These are phyloP conservation scores for Trichomonas tenax DNA, from an alignment of 208 protist genomes.

Conservation along the genomic window DNA sequence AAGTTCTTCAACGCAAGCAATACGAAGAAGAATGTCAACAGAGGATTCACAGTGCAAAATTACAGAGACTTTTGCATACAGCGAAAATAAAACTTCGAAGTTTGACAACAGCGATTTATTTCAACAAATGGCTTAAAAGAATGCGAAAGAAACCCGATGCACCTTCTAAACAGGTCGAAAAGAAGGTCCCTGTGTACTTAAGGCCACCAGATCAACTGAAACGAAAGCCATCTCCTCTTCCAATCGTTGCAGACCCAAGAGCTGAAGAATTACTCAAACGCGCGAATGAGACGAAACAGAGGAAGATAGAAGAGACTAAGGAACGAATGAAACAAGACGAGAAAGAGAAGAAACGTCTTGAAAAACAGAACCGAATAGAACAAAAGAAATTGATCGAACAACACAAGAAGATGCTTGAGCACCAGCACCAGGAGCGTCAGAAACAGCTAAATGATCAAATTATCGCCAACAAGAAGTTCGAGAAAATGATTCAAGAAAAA, in stretches of 20 bases:
- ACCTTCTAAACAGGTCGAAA: background rate
- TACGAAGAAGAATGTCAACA: background rate
- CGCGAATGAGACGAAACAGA: background rate
- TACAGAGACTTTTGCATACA: background rate
- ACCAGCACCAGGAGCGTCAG: background rate
- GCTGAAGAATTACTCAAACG: background rate
- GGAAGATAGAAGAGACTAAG: background rate
- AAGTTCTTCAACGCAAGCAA: background rate
- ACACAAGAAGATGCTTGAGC: background rate
- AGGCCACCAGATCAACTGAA: background rate
- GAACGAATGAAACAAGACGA: background rate
- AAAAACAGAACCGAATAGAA: background rate
- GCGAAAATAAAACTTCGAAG: background rate
- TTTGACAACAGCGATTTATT: background rate
- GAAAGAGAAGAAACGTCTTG: background rate
- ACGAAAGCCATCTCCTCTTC: background rate
- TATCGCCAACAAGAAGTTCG: background rate
- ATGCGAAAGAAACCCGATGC: background rate
- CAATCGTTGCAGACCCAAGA: background rate
- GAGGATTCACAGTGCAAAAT: background rate
- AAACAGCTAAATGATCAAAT: background rate
- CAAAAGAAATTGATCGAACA: background rate
- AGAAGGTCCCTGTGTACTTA: background rate
- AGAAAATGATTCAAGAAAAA: background rate
- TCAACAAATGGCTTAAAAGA: background rate